These are phyloP conservation scores for Tricholoma hemisulphureum DNA, from an alignment of 768 basidiomycete species.

Conservation along the genomic window DNA sequence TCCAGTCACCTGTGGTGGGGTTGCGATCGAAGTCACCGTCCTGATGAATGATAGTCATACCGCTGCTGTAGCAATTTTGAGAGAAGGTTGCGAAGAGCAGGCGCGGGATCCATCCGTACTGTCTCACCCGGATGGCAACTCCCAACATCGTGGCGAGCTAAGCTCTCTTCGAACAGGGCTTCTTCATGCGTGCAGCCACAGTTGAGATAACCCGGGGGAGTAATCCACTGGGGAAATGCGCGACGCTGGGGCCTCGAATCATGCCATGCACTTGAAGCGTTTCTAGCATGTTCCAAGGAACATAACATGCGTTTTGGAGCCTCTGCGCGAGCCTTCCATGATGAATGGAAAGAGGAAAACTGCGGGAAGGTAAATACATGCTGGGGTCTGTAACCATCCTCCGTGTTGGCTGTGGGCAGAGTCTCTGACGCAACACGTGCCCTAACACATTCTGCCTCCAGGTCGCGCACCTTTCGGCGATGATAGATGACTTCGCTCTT, in stretches of 20 bases:
- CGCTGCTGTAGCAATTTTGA: conserved; percentile 67
- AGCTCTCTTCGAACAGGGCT: conserved; percentile 83
- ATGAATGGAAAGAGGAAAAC: conserved; percentile 50
- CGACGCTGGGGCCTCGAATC: conserved; percentile 84
- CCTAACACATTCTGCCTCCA: conserved; percentile 59
- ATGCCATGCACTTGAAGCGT: conserved; percentile 88
- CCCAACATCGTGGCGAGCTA: conserved; percentile 75
- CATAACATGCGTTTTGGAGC: conserved; percentile 71
- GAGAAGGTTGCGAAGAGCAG: conserved; percentile 78
- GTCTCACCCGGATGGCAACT: conserved; percentile 81
- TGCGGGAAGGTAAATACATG: conserved; percentile 33
- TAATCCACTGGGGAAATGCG: conserved; percentile 73
- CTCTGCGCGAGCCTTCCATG: conserved; percentile 74
- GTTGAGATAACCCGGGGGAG: conserved; percentile 75
- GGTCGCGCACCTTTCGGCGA: conserved; percentile 56
- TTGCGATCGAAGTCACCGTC: conserved; percentile 87
- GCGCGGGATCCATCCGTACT: conserved; percentile 86
- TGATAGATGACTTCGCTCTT: conserved; percentile 57
- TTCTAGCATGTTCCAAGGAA: conserved; percentile 82
- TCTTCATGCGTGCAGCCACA: conserved; percentile 85
- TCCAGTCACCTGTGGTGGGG: conserved; percentile 61
- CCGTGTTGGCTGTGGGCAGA: conserved; percentile 14
- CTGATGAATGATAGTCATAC: conserved; percentile 73
- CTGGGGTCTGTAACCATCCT: conserved; percentile 14
- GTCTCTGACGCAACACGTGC: conserved; percentile 37